Base-by-base conservation (phyloP, 1,139 yeast species). In the Spencermartinsiella ligniputridi region DNA sequence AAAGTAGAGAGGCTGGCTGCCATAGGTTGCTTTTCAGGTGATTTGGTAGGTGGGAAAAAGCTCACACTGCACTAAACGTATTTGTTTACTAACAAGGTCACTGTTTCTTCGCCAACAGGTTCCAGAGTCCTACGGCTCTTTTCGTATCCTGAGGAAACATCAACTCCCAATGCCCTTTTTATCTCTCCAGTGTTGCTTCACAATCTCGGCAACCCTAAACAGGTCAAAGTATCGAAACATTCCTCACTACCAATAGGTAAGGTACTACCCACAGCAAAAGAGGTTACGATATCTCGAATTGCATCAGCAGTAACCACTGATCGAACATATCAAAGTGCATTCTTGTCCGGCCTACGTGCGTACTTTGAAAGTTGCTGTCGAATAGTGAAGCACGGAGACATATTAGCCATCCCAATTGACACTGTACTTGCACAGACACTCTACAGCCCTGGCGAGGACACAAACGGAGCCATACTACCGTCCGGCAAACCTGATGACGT, bases 331-430 rank as follows among this genome's bases (percentile, higher is more conserved):
- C 94, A 89, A 61, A 76, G 75, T 49, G 71, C 81, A 42, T 80
- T 87, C 57, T 70, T 84, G 44, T 67, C 80, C 4, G 80, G 83
- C 43, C 67, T 88, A 52, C 76, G 85, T 58, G 60, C 75, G 0
- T 74, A 77, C 47, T 85, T 92, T 58, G 83, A 83, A 50, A 59
- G 67, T 1, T 70, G 70, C 32, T 66, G 72, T 37, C 76, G 95
- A 47, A 69, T 86, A 6, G 79, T 89, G 1, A 69, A 70, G 27
- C 61, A 69, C 16, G 81, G 79, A 22, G 96, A 88, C 58, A 61
- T 81, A 36, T 75, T 92, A 40, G 92, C 96, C 0, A 79, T 92
- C 2, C 77, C 86, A 0, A 74, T 92, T 36, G 96, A 90, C 60
- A 74, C 94, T 0, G 65, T 79, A 1, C 62, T 85, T 35, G 82